Evolutionary conservation across 257 asterid genomes (phyloP), one percentile per base, ranked within the genome.

Genomic region (Agastache rugosa): DNA sequence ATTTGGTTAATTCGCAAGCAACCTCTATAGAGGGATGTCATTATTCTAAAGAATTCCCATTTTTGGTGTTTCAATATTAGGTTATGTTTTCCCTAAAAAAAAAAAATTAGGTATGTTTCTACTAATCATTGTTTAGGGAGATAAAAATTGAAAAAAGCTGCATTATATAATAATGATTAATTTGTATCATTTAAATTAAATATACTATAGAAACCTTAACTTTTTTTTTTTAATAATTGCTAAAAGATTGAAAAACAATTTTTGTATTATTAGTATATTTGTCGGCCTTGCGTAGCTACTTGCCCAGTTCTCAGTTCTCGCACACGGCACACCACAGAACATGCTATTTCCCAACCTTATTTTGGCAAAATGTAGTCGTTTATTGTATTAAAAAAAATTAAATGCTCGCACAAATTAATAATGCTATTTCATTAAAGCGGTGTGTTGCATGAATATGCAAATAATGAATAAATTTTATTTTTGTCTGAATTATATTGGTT

Each of bases 1-100:
- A 16, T 17, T 63, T 63, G 65, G 39, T 39, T 39, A 19, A 39
- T 37, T 39, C 51, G 34, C 51, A 63, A 37, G 34, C 69, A 39
- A 63, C 31, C 69, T 63, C 34, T 22, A 11, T 27, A 59, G 19
- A 59, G 19, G 11, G 41, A 59, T 8, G 41, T 59, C 64, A 59
- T 60, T 29, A 2, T n/a, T 62, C 0, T 31, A 12, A 2, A 8
- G 16, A 16, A 16, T 31, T 65, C 42, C 55, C 31, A 4, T 14
- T 22, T 65, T 20, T 64, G 61, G 23, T 6, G 63, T 64, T 41
- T 1, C 10, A 39, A 4, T 14, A 37, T 11, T 63, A n/a, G n/a
- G n/a, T n/a, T n/a, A n/a, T n/a, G n/a, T n/a, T n/a, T n/a, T n/a
- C n/a, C n/a, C n/a, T n/a, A n/a, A n/a, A n/a, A n/a, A n/a, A n/a